phyloP scores from a whole-genome alignment of 2,329 filamentous ascomycete genomes.

The Nemania abortiva region DNA sequence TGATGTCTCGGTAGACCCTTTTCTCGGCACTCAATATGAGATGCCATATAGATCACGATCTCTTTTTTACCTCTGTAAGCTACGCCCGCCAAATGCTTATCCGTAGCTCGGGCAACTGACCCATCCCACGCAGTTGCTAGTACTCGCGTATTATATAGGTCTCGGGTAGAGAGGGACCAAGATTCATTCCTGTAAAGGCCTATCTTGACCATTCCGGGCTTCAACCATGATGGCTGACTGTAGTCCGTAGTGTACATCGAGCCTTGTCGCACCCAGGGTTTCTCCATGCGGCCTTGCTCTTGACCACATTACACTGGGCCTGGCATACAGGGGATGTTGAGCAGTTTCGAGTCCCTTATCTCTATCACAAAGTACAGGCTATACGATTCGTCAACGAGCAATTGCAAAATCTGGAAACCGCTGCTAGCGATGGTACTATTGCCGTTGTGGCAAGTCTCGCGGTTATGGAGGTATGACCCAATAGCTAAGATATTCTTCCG shows the following conservation, averaged over 20 bases:
- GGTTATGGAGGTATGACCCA: conserved; percentile 56
- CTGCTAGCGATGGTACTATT: conserved; percentile 57
- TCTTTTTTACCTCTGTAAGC: conserved; percentile 55
- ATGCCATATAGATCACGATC: conserved; percentile 53
- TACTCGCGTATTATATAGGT: conserved; percentile 57
- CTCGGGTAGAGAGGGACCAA: conserved; percentile 53
- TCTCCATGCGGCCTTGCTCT: conserved; percentile 59
- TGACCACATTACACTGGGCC: conserved; percentile 60
- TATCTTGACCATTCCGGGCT: conserved; percentile 2
- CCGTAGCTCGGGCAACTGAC: conserved; percentile 25
- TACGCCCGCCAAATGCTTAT: conserved; percentile 39
- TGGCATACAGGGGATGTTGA: conserved; percentile 61
- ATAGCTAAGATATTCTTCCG: conserved; percentile 4
- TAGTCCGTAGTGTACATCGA: conserved; percentile 54
- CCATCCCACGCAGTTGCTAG: conserved; percentile 53
- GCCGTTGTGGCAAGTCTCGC: conserved; percentile 59
- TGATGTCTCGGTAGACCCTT: conserved; percentile 46
- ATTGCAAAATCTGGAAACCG: conserved; percentile 54
- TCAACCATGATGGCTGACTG: conserved; percentile 14
- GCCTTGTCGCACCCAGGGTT: conserved; percentile 60
- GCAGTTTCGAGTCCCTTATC: conserved; percentile 58
- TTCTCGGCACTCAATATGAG: conserved; percentile 49
- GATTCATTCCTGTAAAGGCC: conserved; percentile 52
- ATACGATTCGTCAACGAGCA: conserved; percentile 61
- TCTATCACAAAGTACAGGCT: conserved; percentile 61